phyloP scores from a whole-genome alignment of 1,284 basidiomycete species.

The Ustilago loliicola region DNA sequence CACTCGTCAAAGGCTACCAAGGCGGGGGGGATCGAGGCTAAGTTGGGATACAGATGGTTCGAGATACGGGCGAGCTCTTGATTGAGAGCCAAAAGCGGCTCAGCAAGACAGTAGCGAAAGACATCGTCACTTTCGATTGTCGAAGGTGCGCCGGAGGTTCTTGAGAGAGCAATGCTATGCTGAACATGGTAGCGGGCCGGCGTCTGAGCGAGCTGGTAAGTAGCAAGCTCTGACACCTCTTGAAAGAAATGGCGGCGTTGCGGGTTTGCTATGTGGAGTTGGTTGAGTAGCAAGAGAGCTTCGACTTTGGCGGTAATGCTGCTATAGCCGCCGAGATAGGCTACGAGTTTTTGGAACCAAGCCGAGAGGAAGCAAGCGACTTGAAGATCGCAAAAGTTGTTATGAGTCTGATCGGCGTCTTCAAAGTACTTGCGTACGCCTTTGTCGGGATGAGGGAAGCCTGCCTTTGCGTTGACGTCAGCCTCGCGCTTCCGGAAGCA shows the following conservation, averaged over 20 bases:
- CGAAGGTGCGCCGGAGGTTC: too few species aligned
- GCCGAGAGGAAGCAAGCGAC: constrained; percentile 9
- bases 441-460: too few species aligned
- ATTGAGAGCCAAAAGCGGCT: neutral
- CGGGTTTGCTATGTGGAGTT: neutral
- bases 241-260: neutral
- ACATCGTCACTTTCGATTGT: too few species aligned
- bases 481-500: too few species aligned
- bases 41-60: neutral
- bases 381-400: neutral
- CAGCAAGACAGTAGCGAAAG: neutral
- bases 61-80: neutral
- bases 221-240: neutral
- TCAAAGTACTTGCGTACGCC: constrained; percentile 7
- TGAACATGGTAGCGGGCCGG: neutral
- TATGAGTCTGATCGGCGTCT: neutral
- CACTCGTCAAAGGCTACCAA: constrained; percentile 23
- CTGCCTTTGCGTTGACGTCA: too few species aligned
- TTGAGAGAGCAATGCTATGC: too few species aligned
- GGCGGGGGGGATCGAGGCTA: neutral
- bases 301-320: neutral
- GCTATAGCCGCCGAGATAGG: neutral
- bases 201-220: neutral
- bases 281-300: constrained; percentile 7
- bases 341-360: constrained; percentile 6